These are phyloP conservation scores for Pyrenula massariospora DNA, from an alignment of 495 filamentous ascomycete genomes.

Conservation along the genomic window DNA sequence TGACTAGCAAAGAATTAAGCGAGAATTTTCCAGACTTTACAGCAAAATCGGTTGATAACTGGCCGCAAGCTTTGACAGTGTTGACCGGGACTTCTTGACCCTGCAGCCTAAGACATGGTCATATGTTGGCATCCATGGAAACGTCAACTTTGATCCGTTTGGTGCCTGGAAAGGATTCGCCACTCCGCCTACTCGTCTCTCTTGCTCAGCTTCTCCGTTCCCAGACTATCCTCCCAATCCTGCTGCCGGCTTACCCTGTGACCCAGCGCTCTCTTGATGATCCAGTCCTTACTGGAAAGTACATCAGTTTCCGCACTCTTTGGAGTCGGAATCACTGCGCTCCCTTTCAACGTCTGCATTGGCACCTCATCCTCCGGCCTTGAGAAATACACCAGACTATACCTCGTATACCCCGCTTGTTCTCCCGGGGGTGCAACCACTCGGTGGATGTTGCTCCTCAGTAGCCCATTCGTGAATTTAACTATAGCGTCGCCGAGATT, in stretches of 20 bases:
- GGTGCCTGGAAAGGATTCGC: too few species aligned
- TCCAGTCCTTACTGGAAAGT: slow-evolving; percentile 37
- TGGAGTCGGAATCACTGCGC: slow-evolving; percentile 6
- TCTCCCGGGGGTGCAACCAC: slow-evolving; percentile 44
- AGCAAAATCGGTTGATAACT: too few species aligned
- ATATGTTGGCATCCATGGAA: too few species aligned
- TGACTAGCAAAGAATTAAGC: too few species aligned
- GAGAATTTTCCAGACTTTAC: too few species aligned
- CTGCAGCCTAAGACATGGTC: too few species aligned
- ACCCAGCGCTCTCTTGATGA: slow-evolving; percentile 29
- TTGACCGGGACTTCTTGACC: too few species aligned
- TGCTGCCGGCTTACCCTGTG: slow-evolving; percentile 19
- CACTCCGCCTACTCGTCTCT: slow-evolving; percentile 4
- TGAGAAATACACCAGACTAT: slow-evolving; percentile 52
- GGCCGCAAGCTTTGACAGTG: too few species aligned
- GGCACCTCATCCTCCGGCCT: slow-evolving; percentile 45
- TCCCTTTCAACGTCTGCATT: slow-evolving; percentile 32
- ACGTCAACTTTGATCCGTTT: too few species aligned
- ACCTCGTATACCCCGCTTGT: slow-evolving; percentile 37
- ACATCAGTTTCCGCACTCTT: slow-evolving; percentile 21
- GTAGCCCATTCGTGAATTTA: slow-evolving; percentile 47
- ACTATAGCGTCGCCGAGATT: slow-evolving; percentile 58
- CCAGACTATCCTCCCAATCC: slow-evolving; percentile 24
- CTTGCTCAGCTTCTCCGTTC: slow-evolving; percentile 28
- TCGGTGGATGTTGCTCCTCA: slow-evolving; percentile 52